Conservation (phyloP, 352 stramenopile genomes). For the Phytophthora meadii region DNA sequence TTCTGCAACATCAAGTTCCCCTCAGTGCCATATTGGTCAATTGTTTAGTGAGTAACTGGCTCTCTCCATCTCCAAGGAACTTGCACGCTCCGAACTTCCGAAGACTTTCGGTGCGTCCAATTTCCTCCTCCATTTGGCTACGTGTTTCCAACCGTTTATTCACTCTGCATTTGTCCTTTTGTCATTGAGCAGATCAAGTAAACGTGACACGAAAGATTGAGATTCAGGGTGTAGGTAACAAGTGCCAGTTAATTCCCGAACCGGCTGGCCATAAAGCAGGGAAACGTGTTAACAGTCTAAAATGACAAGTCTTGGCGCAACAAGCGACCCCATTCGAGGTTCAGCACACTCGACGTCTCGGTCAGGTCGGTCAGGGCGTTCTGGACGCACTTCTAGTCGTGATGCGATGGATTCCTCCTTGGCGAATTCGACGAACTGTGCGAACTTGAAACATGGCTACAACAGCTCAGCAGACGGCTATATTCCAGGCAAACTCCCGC, state of each 20-base stretch:
- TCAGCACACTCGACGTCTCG: slow-evolving; percentile 24
- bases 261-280: slow-evolving; percentile 2
- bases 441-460: slow-evolving; percentile 36
- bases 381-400: slow-evolving; percentile 12
- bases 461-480: slow-evolving; percentile 22
- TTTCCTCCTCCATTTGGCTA: slow-evolving; percentile 2
- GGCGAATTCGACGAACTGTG: slow-evolving; percentile 32
- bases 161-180: not conserved
- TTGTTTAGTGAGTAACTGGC: slow-evolving; percentile 9
- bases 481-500: slow-evolving; percentile 45
- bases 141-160: not conserved
- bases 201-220: not conserved
- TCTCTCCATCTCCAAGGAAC: slow-evolving; percentile 11
- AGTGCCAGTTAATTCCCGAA: slow-evolving; percentile 3
- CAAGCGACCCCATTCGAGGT: slow-evolving; percentile 4
- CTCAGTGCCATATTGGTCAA: not conserved
- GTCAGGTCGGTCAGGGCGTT: slow-evolving; percentile 14
- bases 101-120: not conserved
- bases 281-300: not conserved
- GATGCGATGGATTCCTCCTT: slow-evolving; percentile 21
- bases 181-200: too few species aligned
- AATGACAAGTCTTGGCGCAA: slow-evolving; percentile 15
- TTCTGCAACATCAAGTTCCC: not conserved
- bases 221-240: slow-evolving; percentile 16
- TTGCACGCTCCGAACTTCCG: not conserved